These are phyloP conservation scores for Gnetum montanum DNA, from an alignment of 75 land plant species.

Conservation along the genomic window DNA sequence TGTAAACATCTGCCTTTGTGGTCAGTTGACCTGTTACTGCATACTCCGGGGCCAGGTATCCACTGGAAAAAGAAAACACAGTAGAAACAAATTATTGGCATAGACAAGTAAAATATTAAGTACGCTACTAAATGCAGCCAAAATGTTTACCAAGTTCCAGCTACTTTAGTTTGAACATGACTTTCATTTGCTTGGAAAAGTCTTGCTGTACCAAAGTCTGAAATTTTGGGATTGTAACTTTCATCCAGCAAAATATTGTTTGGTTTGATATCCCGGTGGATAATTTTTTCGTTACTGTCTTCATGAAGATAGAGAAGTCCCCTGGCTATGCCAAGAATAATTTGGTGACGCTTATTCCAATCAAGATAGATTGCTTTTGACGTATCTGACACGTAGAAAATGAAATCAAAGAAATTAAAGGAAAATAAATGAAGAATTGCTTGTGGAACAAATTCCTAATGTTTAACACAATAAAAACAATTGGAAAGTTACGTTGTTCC, in stretches of 20 bases:
- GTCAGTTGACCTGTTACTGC: too few species aligned
- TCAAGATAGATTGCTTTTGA: neutral
- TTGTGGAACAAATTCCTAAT: neutral
- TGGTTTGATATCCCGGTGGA: conserved; percentile 16
- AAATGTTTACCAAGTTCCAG: neutral
- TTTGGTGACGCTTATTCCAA: conserved; percentile 3
- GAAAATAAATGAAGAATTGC: neutral
- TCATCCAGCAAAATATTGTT: conserved; percentile 17
- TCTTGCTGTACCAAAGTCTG: conserved; percentile 20
- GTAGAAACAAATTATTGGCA: too few species aligned
- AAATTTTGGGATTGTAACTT: conserved; percentile 9
- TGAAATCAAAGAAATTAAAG: too few species aligned
- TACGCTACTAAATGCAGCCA: too few species aligned
- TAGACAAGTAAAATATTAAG: too few species aligned
- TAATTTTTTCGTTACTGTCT: neutral
- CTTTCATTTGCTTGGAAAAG: conserved; percentile 12
- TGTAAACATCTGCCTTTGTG: too few species aligned
- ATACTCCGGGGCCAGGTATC: too few species aligned
- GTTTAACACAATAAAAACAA: neutral
- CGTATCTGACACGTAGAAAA: neutral
- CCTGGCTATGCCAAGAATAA: conserved; percentile 3
- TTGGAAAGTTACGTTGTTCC: neutral
- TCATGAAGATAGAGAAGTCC: conserved; percentile 8
- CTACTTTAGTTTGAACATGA: conserved; percentile 6
- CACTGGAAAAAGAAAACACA: too few species aligned